A percentile compares a stretch with the other conserved stretches of the same genome.
phyloP scores from a whole-genome alignment of 2,329 filamentous ascomycete species.

The Ophiostoma angusticollis region DNA sequence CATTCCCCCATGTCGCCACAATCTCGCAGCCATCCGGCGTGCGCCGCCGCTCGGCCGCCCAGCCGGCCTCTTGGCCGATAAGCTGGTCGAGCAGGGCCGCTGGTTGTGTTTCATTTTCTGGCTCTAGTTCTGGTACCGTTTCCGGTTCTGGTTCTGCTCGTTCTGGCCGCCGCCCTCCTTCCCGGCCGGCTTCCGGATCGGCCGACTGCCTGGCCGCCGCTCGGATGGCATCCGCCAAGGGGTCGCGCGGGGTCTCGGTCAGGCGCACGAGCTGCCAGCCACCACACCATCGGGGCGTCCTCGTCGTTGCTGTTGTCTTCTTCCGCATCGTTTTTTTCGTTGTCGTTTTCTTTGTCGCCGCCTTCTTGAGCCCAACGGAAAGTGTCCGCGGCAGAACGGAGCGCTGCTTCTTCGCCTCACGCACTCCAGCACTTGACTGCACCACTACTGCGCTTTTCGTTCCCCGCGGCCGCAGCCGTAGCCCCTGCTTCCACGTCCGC shows the following conservation, averaged over 20 bases:
- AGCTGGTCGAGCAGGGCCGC: slow-evolving; percentile 1
- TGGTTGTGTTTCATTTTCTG: no score
- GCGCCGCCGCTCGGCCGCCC: neutral
- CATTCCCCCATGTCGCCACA: slow-evolving; percentile 3
- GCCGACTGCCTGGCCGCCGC: no score
- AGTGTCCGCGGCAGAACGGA: neutral
- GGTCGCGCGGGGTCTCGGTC: neutral
- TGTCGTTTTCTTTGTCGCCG: neutral
- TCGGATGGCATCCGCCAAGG: no score
- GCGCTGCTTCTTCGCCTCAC: neutral
- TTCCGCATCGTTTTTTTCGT: no score
- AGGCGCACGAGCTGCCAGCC: slow-evolving; percentile 10
- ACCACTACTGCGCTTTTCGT: no score
- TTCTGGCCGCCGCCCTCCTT: no score
- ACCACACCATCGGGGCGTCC: neutral
- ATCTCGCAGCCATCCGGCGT: slow-evolving; percentile 6
- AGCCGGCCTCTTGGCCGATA: slow-evolving; percentile 2
- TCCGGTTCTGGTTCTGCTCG: no score
- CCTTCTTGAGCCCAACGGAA: neutral
- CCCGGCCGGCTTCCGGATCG: no score
- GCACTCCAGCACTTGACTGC: no score
- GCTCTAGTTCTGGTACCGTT: no score
- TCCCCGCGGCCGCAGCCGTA: no score
- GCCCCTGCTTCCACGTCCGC: no score
- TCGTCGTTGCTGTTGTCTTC: neutral